phyloP scores from a whole-genome alignment of 768 basidiomycete species.

The Neoboletus subvelutipes region DNA sequence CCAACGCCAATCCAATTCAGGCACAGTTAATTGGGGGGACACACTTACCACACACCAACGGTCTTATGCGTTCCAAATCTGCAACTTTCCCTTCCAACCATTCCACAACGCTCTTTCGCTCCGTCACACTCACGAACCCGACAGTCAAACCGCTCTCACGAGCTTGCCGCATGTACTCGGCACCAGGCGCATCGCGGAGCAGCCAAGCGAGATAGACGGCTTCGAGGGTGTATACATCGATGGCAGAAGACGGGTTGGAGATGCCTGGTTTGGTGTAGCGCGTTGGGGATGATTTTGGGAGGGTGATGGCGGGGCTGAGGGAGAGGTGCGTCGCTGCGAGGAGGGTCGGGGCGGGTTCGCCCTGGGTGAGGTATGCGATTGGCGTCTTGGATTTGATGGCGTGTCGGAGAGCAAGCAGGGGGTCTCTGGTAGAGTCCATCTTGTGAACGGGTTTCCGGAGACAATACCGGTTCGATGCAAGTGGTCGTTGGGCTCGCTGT shows the following conservation, averaged over 20 bases:
- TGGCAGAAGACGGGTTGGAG: slow-evolving; percentile 24
- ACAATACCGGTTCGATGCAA: neutral
- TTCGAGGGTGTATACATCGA: slow-evolving; percentile 74
- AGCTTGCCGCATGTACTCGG: slow-evolving; percentile 88
- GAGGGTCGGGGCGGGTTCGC: slow-evolving; percentile 46
- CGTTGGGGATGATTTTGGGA: slow-evolving; percentile 77
- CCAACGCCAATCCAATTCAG: neutral
- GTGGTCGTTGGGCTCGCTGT: neutral
- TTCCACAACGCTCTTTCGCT: slow-evolving; percentile 82
- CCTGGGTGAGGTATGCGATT: slow-evolving; percentile 46
- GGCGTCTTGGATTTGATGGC: slow-evolving; percentile 55
- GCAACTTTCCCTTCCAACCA: slow-evolving; percentile 66
- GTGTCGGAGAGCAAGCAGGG: slow-evolving; percentile 56
- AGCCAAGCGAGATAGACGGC: slow-evolving; percentile 87
- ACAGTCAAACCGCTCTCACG: slow-evolving; percentile 70
- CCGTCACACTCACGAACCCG: slow-evolving; percentile 83
- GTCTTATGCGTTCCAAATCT: slow-evolving; percentile 27
- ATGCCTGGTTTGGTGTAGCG: slow-evolving; percentile 70
- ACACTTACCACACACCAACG: slow-evolving; percentile 23
- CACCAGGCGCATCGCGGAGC: slow-evolving; percentile 66
- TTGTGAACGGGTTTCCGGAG: neutral
- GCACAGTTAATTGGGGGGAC: neutral
- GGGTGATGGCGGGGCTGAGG: slow-evolving; percentile 47
- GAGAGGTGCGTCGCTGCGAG: slow-evolving; percentile 64
- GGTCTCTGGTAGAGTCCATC: slow-evolving; percentile 36